phyloP scores from a whole-genome alignment of 257 asterid genomes.

The Perilla frutescens region DNA sequence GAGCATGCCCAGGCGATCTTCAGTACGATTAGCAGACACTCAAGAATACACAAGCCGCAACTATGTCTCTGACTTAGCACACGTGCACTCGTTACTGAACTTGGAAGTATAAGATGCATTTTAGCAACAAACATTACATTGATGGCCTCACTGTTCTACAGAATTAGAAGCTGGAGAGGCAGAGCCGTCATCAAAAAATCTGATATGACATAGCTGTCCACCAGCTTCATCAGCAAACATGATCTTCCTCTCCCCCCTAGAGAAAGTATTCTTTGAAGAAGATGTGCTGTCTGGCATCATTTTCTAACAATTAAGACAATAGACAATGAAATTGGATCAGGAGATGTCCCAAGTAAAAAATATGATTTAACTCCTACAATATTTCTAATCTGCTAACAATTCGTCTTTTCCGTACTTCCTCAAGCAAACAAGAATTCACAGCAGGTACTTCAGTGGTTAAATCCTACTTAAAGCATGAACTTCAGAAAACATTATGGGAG shows the following conservation, averaged over 20 bases:
- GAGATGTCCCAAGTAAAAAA: conserved; percentile 6
- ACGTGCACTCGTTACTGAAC: not conserved
- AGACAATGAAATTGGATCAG: conserved; percentile 31
- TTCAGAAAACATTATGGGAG: not conserved
- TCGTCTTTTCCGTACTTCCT: not conserved
- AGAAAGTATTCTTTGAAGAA: conserved; percentile 38
- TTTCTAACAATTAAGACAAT: conserved; percentile 47
- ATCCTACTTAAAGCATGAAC: conserved; percentile 8
- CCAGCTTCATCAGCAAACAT: conserved; percentile 94
- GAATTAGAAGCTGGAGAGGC: conserved; percentile 40
- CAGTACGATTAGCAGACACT: conserved; percentile 1
- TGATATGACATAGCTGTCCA: conserved; percentile 76
- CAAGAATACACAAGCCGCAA: not conserved
- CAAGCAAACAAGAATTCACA: not conserved
- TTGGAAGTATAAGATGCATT: not conserved
- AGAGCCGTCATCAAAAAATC: conserved; percentile 49
- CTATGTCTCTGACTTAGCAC: conserved; percentile 5
- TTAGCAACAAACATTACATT: not conserved
- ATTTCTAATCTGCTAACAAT: not conserved
- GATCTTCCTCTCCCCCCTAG: conserved; percentile 62
- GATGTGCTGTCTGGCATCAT: conserved; percentile 53
- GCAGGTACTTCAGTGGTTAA: not conserved
- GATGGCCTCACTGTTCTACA: conserved; percentile 36
- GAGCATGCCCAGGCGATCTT: conserved; percentile 11
- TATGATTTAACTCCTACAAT: conserved; percentile 12